These are phyloP conservation scores for Rubus parviflorus DNA, from an alignment of 306 rosid genomes.

Conservation along the genomic window DNA sequence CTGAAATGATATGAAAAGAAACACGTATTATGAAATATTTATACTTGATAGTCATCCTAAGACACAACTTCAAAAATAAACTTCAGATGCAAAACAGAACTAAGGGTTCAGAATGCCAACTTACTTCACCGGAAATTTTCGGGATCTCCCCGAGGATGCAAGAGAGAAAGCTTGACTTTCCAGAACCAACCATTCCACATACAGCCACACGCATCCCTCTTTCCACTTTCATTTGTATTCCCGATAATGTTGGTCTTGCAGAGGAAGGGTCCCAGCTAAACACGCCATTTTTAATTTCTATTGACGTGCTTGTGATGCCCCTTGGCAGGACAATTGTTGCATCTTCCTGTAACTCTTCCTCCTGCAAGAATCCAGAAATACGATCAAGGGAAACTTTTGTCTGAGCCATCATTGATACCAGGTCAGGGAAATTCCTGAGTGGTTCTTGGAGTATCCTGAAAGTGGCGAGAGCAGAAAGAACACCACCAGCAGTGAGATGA, in stretches of 20 bases:
- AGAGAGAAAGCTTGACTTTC: slow-evolving; percentile 95
- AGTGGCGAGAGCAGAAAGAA: slow-evolving; percentile 98
- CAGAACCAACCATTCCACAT: slow-evolving; percentile 95
- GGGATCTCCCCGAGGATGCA: slow-evolving; percentile 98
- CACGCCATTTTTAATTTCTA: slow-evolving; percentile 74
- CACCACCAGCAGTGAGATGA: slow-evolving; percentile 88
- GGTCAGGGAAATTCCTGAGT: slow-evolving; percentile 93
- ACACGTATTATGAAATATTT: slow-evolving; percentile 15
- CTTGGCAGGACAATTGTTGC: slow-evolving; percentile 78
- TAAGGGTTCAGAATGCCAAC: slow-evolving; percentile 38
- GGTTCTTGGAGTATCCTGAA: slow-evolving; percentile 99
- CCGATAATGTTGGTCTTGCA: slow-evolving; percentile 72
- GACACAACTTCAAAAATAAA: slow-evolving; percentile 11
- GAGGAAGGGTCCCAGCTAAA: slow-evolving; percentile 87
- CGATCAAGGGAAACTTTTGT: slow-evolving; percentile 99
- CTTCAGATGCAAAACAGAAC: slow-evolving; percentile 26
- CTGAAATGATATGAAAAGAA: slow-evolving; percentile 43
- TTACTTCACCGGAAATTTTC: slow-evolving; percentile 86
- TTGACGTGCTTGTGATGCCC: slow-evolving; percentile 65
- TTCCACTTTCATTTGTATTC: slow-evolving; percentile 73
- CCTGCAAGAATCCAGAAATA: slow-evolving; percentile 78
- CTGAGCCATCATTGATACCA: slow-evolving; percentile 99
- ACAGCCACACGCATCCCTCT: slow-evolving; percentile 92
- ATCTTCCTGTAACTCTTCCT: slow-evolving; percentile 92
- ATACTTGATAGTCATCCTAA: not conserved